These are phyloP conservation scores for Eragrostis nindensis DNA, from an alignment of 176 grass and related monocot species.

Conservation along the genomic window DNA sequence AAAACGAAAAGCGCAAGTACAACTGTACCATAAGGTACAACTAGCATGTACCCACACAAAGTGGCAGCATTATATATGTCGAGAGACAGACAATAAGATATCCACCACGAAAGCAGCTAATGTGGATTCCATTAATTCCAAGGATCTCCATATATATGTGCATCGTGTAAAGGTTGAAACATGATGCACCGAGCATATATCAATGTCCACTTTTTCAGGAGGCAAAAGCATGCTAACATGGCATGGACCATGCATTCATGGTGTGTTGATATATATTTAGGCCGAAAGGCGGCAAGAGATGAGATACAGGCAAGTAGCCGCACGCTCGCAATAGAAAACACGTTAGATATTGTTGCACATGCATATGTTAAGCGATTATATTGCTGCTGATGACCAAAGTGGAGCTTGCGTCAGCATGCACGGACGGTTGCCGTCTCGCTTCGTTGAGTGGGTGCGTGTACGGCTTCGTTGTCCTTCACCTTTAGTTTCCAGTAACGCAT, in stretches of 20 bases:
- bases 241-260: not conserved
- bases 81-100: not conserved
- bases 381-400: not conserved
- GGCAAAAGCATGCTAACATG: no score
- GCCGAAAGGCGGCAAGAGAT: not conserved
- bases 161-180: no score
- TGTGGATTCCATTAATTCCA: no score
- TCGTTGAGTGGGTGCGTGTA: not conserved
- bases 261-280: not conserved
- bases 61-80: not conserved
- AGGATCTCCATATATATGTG: no score
- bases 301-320: not conserved
- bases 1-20: not conserved
- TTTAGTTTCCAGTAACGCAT: not conserved
- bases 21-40: conserved; percentile 14
- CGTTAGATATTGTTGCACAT: not conserved
- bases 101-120: no score
- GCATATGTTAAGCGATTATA: not conserved
- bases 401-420: conserved; percentile 28
- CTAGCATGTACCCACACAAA: not conserved
- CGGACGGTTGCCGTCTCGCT: not conserved
- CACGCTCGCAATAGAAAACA: no score
- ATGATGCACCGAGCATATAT: no score
- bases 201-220: no score
- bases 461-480: not conserved